Evolutionary conservation across 169 alveolate genomes (phyloP), one percentile per base, ranked within the genome.

Genomic region (Eimeria falciformis): DNA sequence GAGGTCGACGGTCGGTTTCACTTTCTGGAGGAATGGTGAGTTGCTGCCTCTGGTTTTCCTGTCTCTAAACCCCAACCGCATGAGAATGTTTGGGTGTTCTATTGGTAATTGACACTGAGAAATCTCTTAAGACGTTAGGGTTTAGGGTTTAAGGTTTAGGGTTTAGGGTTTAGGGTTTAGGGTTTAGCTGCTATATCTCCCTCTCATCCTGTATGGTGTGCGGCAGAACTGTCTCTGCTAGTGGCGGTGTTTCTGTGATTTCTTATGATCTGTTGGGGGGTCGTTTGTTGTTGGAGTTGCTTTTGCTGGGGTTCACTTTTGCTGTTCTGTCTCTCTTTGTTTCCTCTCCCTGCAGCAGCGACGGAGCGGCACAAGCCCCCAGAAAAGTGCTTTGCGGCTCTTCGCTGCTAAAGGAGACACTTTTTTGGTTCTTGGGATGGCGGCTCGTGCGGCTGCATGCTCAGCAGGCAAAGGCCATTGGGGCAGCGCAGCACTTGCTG

Each of bases 331-430:
- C n/a, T n/a, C n/a, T n/a, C n/a, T n/a, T n/a, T n/a, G n/a, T n/a
- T n/a, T n/a, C n/a, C n/a, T n/a, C n/a, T n/a, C n/a, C n/a, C 68
- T 33, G 86, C 86, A 77, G 86, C 55, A 69, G 81, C 86, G 46
- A 53, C 43, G 83, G n/a, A n/a, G n/a, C 62, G n/a, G 62, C n/a
- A 77, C 68, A 77, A 5, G 25, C 47, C n/a, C n/a, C 46, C 46
- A 37, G 69, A 23, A 77, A 68, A 45, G 3, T 46, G 12, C 21
- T 77, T 1, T n/a, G 6, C 3, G 69, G 66, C 56, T 45, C 86
- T 23, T 77, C 86, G 3, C 40, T n/a, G 25, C 47, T 77, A 43
- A 77, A 77, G 25, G 86, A 77, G n/a, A 46, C 86, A 17, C 47
- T 77, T 62, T 37, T 77, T 43, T 68, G 86, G 47, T 47, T 77